Percentiles rank a stretch among this genome's conserved stretches.
These are phyloP conservation scores for Trametes cinnabarina DNA, from an alignment of 768 basidiomycete species.

Conservation along the genomic window DNA sequence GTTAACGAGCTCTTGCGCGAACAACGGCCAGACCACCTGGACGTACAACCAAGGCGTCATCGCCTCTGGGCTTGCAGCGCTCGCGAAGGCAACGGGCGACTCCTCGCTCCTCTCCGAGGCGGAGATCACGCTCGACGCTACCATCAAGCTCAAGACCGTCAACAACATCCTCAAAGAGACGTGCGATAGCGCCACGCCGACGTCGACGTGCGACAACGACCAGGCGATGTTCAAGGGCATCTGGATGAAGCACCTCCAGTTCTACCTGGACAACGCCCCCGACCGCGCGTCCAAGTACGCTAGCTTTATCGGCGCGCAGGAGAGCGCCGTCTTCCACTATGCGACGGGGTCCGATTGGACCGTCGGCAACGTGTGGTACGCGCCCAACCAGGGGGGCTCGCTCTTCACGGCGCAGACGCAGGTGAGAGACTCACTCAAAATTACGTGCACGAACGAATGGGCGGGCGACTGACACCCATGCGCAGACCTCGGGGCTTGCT, in stretches of 20 bases:
- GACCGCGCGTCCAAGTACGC: slow-evolving; percentile 15
- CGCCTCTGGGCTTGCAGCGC: slow-evolving; percentile 50
- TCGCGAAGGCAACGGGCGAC: slow-evolving; percentile 24
- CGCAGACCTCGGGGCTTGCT: slow-evolving; percentile 3
- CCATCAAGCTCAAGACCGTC: slow-evolving; percentile 5
- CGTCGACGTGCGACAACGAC: slow-evolving; percentile 15
- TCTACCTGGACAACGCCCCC: slow-evolving; percentile 18
- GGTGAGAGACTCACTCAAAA: not conserved
- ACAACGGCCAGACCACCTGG: slow-evolving; percentile 47
- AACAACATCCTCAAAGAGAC: slow-evolving; percentile 19
- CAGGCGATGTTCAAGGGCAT: slow-evolving; percentile 9
- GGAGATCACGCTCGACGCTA: slow-evolving; percentile 22
- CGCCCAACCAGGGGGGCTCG: slow-evolving; percentile 27
- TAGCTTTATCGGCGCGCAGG: slow-evolving; percentile 15
- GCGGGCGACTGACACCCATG: not conserved
- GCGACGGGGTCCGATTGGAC: not conserved
- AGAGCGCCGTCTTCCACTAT: slow-evolving; percentile 9
- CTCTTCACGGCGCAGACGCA: slow-evolving; percentile 29
- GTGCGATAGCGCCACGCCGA: slow-evolving; percentile 19
- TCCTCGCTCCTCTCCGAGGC: slow-evolving; percentile 15
- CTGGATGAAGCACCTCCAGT: slow-evolving; percentile 23
- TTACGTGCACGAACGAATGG: not conserved
- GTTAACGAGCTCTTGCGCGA: not conserved
- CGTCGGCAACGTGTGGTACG: slow-evolving; percentile 39
- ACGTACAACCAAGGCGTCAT: slow-evolving; percentile 61